Evolutionary conservation across 2,329 filamentous ascomycete genomes (phyloP), one percentile per base, ranked within the genome.

Genomic region (Talaromyces marneffei): DNA sequence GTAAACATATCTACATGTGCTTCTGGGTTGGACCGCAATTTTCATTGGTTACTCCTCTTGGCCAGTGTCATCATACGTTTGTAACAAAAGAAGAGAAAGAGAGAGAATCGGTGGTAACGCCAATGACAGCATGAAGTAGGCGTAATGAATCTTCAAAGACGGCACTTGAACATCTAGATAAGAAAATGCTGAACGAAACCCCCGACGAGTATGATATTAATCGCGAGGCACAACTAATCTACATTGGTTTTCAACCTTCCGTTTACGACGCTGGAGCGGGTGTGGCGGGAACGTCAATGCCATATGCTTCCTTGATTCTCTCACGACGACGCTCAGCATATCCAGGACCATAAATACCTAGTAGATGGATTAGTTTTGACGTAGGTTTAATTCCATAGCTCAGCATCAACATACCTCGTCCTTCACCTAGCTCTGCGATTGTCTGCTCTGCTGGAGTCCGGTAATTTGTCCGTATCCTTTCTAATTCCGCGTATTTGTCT

Each of bases 271-370:
- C 72, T 57, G 75, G 70, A 65, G 72, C 69, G 59, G 71, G 71
- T 64, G 87, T 84, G 60, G 86, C 83, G 71, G 88, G 85, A 71
- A 96, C 87, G 66, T 96, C 91, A 71, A 95, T 85, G 62, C 92
- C 91, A 71, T 96, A 96, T 76, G 87, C 90, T 77, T 91, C 87
- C 83, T 90, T 87, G 75, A 97, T 83, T 69, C 90, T 84, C 79
- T 92, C 82, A 67, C 86, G 85, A 75, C 92, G 87, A 75, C 92
- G 83, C 81, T 96, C 90, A 68, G 90, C 88, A 73, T 94, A 96
- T 57, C 91, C 91, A 16, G 89, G 87, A 42, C 85, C 89, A 68
- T 87, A 83, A 69, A 96, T 91, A 60, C 89, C 92, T 96, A 68
- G 7, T 12, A 46, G 25, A 27, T 16, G 5, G 39, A 40, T 65